These are phyloP conservation scores for Ophiostoma quercus DNA, from an alignment of 2,329 filamentous ascomycete species.

Conservation along the genomic window DNA sequence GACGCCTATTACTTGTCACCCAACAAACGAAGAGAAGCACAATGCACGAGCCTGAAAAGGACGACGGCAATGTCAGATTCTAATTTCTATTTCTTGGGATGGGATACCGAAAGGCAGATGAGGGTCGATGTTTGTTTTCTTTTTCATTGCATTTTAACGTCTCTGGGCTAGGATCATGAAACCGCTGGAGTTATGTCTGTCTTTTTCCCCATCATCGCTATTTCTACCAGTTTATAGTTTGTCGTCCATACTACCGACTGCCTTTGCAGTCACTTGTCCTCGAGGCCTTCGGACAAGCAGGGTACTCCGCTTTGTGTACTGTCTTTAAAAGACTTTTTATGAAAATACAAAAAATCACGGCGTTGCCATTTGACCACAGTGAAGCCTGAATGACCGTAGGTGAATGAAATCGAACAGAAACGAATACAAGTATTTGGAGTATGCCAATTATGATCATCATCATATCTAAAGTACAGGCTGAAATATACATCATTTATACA, in stretches of 20 bases:
- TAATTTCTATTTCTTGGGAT: neutral
- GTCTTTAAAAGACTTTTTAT: neutral
- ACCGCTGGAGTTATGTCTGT: neutral
- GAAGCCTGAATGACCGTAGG: neutral
- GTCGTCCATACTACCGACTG: neutral
- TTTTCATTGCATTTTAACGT: neutral
- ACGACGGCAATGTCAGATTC: neutral
- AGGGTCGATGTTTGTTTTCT: neutral
- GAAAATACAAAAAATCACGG: neutral
- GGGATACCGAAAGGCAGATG: neutral
- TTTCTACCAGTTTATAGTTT: neutral
- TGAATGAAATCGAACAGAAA: neutral
- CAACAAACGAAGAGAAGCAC: neutral
- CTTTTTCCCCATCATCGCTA: neutral
- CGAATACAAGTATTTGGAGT: neutral
- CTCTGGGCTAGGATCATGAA: neutral
- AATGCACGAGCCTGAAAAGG: neutral
- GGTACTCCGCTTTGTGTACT: neutral
- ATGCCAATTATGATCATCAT: constrained; percentile 5
- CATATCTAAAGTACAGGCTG: neutral
- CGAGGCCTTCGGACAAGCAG: constrained; percentile 4
- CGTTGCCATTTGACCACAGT: neutral
- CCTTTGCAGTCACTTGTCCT: constrained; percentile 2
- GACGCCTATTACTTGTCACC: neutral
- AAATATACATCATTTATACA: neutral